phyloP scores from a whole-genome alignment of 352 stramenopile species.

The Hyphochytrium catenoides region DNA sequence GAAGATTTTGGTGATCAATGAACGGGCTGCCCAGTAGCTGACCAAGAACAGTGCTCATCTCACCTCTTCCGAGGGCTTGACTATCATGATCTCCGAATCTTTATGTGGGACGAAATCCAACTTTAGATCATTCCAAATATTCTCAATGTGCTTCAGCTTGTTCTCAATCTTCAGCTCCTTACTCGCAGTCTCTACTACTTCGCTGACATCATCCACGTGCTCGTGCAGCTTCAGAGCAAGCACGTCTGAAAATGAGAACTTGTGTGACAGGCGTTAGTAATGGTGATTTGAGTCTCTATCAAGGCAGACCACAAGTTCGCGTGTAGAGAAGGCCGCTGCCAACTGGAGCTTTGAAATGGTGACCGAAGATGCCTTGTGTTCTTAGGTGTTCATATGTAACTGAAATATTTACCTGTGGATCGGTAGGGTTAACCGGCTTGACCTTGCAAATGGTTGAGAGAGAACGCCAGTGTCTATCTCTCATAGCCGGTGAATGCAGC shows the following conservation, averaged over 20 bases:
- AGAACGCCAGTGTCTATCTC: constrained; percentile 74
- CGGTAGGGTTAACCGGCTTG: constrained; percentile 51
- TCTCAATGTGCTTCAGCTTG: constrained; percentile 42
- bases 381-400: no score
- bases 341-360: no score
- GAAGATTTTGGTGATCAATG: constrained; percentile 32
- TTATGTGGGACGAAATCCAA: constrained; percentile 67
- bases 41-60: constrained; percentile 83
- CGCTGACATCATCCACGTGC: constrained; percentile 52
- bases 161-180: constrained; percentile 75
- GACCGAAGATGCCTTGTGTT: no score
- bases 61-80: constrained; percentile 71
- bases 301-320: no score
- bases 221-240: constrained; percentile 50
- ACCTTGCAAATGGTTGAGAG: constrained; percentile 55
- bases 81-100: constrained; percentile 43
- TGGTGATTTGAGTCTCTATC: no score
- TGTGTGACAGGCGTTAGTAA: constrained; percentile 5
- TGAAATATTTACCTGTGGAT: constrained; percentile 48
- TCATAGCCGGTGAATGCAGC: constrained; percentile 79
- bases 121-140: constrained; percentile 30
- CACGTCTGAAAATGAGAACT: constrained; percentile 58
- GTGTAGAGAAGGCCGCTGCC: no score
- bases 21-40: constrained; percentile 80
- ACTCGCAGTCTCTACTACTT: constrained; percentile 63